phyloP scores from a whole-genome alignment of 768 basidiomycete species.

The Imleria badia region DNA sequence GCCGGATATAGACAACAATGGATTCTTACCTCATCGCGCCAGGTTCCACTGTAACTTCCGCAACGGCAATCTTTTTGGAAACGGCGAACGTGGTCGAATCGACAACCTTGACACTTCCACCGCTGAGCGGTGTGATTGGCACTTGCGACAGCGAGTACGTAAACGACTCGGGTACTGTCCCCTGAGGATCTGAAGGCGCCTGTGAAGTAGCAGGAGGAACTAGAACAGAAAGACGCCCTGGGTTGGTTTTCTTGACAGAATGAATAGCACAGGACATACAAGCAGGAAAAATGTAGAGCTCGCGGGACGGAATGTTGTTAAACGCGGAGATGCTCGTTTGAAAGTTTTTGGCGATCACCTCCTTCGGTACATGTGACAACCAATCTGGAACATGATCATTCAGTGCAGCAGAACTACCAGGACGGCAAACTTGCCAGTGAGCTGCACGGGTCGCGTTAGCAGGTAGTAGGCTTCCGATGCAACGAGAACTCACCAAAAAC shows the following conservation, averaged over 20 bases:
- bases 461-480: not conserved
- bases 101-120: conserved; percentile 57
- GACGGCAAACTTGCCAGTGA: conserved; percentile 26
- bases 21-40: conserved; percentile 53
- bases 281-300: conserved; percentile 52
- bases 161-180: conserved; percentile 46
- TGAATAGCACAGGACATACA: conserved; percentile 17
- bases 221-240: conserved; percentile 5
- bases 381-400: conserved; percentile 40
- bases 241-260: too few relatives aligned
- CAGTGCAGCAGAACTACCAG: not conserved
- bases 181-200: conserved; percentile 35
- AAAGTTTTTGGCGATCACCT: conserved; percentile 62
- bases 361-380: conserved; percentile 56
- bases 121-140: conserved; percentile 39
- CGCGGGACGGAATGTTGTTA: conserved; percentile 48
- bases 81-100: conserved; percentile 54
- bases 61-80: conserved; percentile 50
- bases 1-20: too few relatives aligned
- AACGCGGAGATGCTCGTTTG: conserved; percentile 44
- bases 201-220: conserved; percentile 34
- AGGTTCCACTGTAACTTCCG: conserved; percentile 53
- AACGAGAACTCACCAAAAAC: conserved; percentile 34
- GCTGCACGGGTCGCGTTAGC: not conserved
- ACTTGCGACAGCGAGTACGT: conserved; percentile 52